Evolutionary conservation across 192 early-diverging fungal species (phyloP).

Genomic region (Podila epigama): DNA sequence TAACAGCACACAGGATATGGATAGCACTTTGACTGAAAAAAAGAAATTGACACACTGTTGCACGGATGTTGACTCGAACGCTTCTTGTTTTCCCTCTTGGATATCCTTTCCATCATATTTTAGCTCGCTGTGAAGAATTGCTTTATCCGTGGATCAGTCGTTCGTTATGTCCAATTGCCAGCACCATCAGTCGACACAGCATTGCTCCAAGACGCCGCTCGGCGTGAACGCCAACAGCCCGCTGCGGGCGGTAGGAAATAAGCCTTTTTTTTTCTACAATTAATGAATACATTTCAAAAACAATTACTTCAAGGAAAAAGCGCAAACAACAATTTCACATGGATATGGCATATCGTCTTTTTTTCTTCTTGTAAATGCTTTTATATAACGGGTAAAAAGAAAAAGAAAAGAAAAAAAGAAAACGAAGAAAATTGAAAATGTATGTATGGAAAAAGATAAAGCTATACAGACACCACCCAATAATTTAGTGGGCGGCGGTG

Average conservation of each 20-base stretch:
- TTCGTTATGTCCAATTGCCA: constrained; percentile 94
- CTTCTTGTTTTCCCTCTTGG: background rate
- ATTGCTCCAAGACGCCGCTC: constrained; percentile 94
- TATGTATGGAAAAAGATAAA: background rate
- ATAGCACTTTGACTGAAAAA: too few relatives aligned
- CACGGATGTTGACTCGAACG: too few relatives aligned
- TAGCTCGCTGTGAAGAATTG: constrained; percentile 97
- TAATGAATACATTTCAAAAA: background rate
- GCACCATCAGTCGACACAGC: constrained; percentile 91
- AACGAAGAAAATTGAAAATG: background rate
- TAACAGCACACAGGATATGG: too few relatives aligned
- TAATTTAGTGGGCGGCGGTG: constrained; percentile 33
- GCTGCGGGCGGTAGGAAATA: constrained; percentile 46
- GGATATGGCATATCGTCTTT: background rate
- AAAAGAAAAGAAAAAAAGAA: background rate
- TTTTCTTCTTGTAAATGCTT: background rate
- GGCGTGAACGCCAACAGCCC: constrained; percentile 85
- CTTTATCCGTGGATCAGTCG: constrained; percentile 99
- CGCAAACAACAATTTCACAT: constrained; percentile 1
- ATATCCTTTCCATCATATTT: background rate
- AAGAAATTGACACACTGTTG: background rate
- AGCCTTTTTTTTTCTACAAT: background rate
- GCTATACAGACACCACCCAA: background rate
- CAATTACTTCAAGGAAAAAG: background rate
- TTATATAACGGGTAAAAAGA: background rate